Evolutionary conservation across 2,329 filamentous ascomycete species (phyloP), one percentile per base, ranked within the genome.

Genomic region (Claviceps arundinis): DNA sequence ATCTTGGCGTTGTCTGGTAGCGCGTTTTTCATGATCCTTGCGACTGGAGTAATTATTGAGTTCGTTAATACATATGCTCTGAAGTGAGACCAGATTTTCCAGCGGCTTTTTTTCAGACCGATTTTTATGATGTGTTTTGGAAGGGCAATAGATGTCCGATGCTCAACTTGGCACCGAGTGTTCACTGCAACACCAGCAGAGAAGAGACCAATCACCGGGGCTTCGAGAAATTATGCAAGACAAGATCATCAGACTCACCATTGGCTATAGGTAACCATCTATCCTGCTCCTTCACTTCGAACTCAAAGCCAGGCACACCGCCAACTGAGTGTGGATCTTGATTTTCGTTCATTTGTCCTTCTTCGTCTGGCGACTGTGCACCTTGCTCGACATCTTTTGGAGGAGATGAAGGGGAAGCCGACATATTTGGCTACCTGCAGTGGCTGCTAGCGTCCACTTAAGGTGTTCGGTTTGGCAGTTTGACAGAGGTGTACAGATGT

Each of bases 251-350:
- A 30, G 34, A 93, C 93, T 81, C 81, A 98, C 93, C 93, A 89
- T 98, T 98, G 75, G 93, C 93, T 81, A 98, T 98, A 69, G 93
- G 93, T 70, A 98, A 81, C 93, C 93, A 98, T 78, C 93, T 80
- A 74, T 98, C 93, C 74, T 98, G 93, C 74, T 98, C 93, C 79
- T 97, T 97, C 72, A 97, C 91, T 74, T 97, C 91, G 70, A 96
- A 95, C 75, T 97, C 91, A 68, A 89, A 89, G 71, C 76, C 82
- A 53, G 63, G 57, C 72, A 85, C 78, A 69, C 80, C 84, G 70
- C 51, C 54, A 51, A 78, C 78, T 69, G 78, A 77, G 75, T 89
- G 85, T 82, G 81, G 79, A 74, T 87, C 84, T 71, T 84, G 80
- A 73, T 78, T 75, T 70, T 89, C 87, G 75, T 94, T 89, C 87